Base-by-base conservation (phyloP, 2,329 filamentous ascomycete genomes). In the Hypoxylon sp. region DNA sequence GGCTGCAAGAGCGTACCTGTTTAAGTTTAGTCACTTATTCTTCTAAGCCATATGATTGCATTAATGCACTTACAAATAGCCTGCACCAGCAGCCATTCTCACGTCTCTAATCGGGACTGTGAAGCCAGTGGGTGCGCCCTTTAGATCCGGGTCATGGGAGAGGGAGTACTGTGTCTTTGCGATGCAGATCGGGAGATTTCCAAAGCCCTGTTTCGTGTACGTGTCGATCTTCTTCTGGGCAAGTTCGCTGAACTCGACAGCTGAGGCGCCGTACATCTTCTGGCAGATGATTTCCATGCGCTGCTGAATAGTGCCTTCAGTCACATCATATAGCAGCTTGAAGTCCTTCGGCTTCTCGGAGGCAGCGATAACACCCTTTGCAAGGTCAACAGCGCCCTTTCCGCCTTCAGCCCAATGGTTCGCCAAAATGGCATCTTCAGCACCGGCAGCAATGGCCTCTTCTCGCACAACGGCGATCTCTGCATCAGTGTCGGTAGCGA, bases 81-180 rank as follows among this genome's bases (percentile, higher is more conserved):
- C 96, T 70, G 94, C 96, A 77, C 96, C 96, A 66, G 95, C 95
- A 30, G 96, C 96, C 86, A 99, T 90, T 70, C 95, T 87, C 42
- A 99, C 95, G 78, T 99, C 96, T 66, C 95, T 87, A 75, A 99
- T 97, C 1, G 96, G 96, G 5, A 99, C 90, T 0, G 93, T 97
- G 82, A 98, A 99, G 66, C 95, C 96, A 3, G 91, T 93, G 25
- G 96, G 96, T 7, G 96, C 96, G 70, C 96, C 96, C 88, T 99
- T 99, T 75, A 98, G 86, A 10, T 92, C 90, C 2, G 95, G 92
- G 80, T 99, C 94, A 81, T 98, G 95, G 65, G 92, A 96, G 54
- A 99, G 87, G 35, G 93, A 97, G 85, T 99, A 99, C 82, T 99
- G 96, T 13, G 96, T 99, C 90, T 99, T 99, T 70, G 96, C 96